These are phyloP conservation scores for Nannizziopsis barbatae DNA, from an alignment of 2,329 filamentous ascomycete species.

Conservation along the genomic window DNA sequence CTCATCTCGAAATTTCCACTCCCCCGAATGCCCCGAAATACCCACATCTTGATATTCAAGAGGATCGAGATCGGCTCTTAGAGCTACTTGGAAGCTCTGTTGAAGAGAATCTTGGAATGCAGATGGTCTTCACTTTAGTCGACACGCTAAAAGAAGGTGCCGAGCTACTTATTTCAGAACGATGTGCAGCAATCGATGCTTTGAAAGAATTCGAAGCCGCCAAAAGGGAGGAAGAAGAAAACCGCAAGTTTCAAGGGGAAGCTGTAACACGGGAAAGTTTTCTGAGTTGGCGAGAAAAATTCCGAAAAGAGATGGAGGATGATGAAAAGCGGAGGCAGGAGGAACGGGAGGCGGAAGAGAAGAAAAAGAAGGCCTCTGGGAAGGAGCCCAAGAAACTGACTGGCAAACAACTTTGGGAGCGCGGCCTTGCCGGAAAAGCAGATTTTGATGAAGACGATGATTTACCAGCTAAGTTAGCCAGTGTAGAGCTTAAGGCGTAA, in stretches of 20 bases:
- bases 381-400: conserved; percentile 56
- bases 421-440: conserved; percentile 54
- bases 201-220: conserved; percentile 44
- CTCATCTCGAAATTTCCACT: conserved; percentile 65
- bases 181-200: conserved; percentile 53
- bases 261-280: conserved; percentile 81
- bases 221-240: conserved; percentile 74
- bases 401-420: conserved; percentile 68
- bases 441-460: conserved; percentile 57
- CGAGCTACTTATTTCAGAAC: conserved; percentile 69
- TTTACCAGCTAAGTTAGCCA: conserved; percentile 50
- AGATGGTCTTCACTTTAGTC: conserved; percentile 90
- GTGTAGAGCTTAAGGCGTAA: conserved; percentile 45
- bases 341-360: conserved; percentile 65
- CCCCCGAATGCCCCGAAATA: conserved; percentile 60
- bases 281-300: conserved; percentile 66
- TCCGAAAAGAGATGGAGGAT: conserved; percentile 71
- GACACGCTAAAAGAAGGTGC: conserved; percentile 79
- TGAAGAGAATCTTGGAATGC: conserved; percentile 90
- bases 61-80: conserved; percentile 67
- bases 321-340: conserved; percentile 56
- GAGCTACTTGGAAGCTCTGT: conserved; percentile 61
- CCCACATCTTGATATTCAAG: conserved; percentile 63
- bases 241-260: conserved; percentile 89
- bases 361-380: conserved; percentile 64